Base-by-base conservation (phyloP, 306 rosid species). In the Cyamopsis tetragonoloba region DNA sequence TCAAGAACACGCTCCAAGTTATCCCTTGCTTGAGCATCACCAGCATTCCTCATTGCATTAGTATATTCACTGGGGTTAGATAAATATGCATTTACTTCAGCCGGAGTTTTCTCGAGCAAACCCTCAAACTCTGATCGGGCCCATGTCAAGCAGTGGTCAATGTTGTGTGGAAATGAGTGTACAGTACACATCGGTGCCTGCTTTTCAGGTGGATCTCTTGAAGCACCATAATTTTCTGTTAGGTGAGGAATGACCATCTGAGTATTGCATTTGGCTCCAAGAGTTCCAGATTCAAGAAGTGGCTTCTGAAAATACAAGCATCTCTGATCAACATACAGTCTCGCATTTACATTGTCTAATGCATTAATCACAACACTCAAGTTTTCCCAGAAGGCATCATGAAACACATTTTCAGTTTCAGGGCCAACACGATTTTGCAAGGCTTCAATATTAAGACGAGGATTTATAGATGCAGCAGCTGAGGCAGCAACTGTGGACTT, bases 171-270 rank as follows among this genome's bases (percentile, higher is more conserved):
- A 75, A 93, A 93, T 2, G 99, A 93, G 83, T 93, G 99, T 48
- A 93, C 88, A 19, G 97, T 93, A 85, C 99, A 93, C 99, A 93
- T 93, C 6, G 99, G 99, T 1, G 99, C 99, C 78, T 93, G 96
- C 79, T 88, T 93, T 87, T 93, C 97, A 41, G 99, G 99, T 32
- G 96, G 99, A 75, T 93, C 99, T 77, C 99, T 90, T 28, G 99
- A 93, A 23, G 99, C 99, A 23, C 99, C 99, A 73, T 93, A 93
- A 74, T 93, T 93, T 79, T 93, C 99, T 62, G 99, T 90, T 43
- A 93, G 82, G 82, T 85, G 97, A 48, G 99, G 92, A 75, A 93
- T 93, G 68, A 93, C 97, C 97, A 90, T 90, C 78, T 93, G 99
- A 23, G 96, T 93, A 86, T 90, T 93, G 92, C 97, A 93, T 83